Evolutionary conservation across 1,284 basidiomycete species (phyloP).

Genomic region (Hypsizygus ulmarius): DNA sequence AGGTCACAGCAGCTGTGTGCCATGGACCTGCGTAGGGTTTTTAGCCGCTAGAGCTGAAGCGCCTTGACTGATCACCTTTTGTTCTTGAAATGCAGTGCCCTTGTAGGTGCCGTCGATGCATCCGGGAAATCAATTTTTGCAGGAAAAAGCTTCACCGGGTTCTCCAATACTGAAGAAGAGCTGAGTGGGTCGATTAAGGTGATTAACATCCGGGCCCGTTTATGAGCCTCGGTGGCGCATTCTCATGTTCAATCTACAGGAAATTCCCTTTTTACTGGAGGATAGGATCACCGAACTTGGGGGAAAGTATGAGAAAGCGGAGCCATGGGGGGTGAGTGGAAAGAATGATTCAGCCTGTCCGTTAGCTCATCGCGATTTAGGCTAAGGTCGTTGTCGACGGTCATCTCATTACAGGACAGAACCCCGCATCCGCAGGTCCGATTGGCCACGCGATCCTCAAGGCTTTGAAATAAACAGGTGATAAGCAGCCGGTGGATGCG

Average conservation of each 20-base stretch:
- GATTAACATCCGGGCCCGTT: constrained; percentile 7
- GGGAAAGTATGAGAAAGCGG: constrained; percentile 59
- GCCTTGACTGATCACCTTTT: background rate
- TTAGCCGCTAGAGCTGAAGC: background rate
- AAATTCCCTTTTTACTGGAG: constrained; percentile 72
- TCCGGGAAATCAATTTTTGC: constrained; percentile 63
- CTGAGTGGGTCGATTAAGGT: constrained; percentile 41
- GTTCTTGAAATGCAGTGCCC: constrained; percentile 34
- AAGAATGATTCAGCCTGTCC: background rate
- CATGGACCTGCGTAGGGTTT: constrained; percentile 61
- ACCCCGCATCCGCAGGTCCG: constrained; percentile 60
- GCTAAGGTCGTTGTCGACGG: constrained; percentile 43
- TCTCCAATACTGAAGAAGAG: constrained; percentile 73
- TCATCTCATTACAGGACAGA: constrained; percentile 62
- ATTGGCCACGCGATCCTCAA: constrained; percentile 50
- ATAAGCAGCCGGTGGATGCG: background rate
- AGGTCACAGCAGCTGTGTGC: constrained; percentile 69
- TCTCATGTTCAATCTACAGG: constrained; percentile 23
- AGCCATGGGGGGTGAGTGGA: constrained; percentile 54
- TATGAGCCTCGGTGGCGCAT: constrained; percentile 3
- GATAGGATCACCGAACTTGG: constrained; percentile 60
- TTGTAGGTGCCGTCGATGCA: constrained; percentile 53
- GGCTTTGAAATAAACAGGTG: constrained; percentile 23
- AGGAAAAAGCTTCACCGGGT: constrained; percentile 60
- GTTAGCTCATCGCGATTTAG: constrained; percentile 21